Base-by-base conservation (phyloP, 1,139 yeast genomes). In the Debaryomyces sp. region DNA sequence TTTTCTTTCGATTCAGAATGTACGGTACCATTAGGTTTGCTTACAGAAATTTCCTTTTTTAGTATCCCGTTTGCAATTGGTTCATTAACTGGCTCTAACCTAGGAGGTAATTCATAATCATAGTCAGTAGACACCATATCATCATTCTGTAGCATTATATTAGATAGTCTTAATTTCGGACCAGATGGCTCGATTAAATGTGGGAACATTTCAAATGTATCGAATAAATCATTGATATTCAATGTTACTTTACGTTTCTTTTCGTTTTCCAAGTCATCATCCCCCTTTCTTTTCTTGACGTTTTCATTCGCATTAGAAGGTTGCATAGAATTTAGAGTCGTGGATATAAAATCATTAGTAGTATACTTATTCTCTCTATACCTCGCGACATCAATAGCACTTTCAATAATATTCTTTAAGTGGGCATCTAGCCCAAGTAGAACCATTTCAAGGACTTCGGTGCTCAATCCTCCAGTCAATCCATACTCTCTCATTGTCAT, bases 401-500 rank as follows among this genome's bases (percentile, higher is more conserved):
- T 82, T 61, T 90, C 95, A 13, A 94, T 70, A 5, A 94, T 74
- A 53, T 82, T 82, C 58, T 87, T 87, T 51, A 94, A 68, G 67
- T 91, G 94, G 38, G 81, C 75, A 60, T 92, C 97, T 39, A 94
- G 70, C 0, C 97, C 97, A 10, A 88, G 70, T 24, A 85, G 73
- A 55, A 92, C 66, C n/a, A 94, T 74, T 52, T 91, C 96, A 27
- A 89, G 80, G 2, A 88, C 89, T 15, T 83, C 85, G 12, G 84
- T 77, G 47, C 84, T 87, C 17, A 92, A 74, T 8, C 87, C 85
- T 0, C 96, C 96, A 0, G 94, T 78, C n/a, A 94, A 71, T 0
- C 99, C 99, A 62, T 91, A 84, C 60, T 94, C 99, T 60, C 97
- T 77, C 60, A 96, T 88, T 5, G 87, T 85, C 66, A 96, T 96